Evolutionary conservation across 164 flowering plant species (phyloP).

Genomic region (Stephania yunnanensis): DNA sequence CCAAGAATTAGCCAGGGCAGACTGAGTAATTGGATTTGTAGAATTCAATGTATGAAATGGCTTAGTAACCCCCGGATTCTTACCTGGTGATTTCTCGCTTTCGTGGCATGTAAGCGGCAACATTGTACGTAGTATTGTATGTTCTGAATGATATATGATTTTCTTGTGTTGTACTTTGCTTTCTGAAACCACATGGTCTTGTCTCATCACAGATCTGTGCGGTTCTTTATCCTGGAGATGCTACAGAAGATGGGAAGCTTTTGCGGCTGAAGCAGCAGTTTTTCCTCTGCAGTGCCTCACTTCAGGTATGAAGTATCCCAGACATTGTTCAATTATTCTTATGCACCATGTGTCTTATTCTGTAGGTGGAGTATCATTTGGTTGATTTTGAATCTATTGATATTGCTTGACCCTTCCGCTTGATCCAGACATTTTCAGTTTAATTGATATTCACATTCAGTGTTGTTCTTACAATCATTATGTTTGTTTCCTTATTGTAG

Average conservation of each 20-base stretch:
- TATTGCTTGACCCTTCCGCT: not conserved
- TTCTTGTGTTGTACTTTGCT: not conserved
- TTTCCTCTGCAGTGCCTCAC: conserved; percentile 96
- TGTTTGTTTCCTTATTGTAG: conserved; percentile 33
- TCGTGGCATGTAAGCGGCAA: not conserved
- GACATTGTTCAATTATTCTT: not conserved
- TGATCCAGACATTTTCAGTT: not conserved
- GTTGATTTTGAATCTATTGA: not conserved
- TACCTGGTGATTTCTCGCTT: not conserved
- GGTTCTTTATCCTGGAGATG: conserved; percentile 96
- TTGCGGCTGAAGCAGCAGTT: conserved; percentile 88
- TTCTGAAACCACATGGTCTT: not conserved
- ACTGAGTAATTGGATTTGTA: not conserved
- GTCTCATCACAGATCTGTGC: conserved; percentile 75
- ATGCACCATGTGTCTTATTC: not conserved
- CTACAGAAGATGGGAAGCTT: conserved; percentile 83
- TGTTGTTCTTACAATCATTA: not conserved
- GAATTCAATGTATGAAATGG: not conserved
- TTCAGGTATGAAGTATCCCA: conserved; percentile 84
- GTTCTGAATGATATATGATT: not conserved
- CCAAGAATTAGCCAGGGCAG: not conserved
- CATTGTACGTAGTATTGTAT: not conserved
- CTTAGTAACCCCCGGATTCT: not conserved
- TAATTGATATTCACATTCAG: not conserved
- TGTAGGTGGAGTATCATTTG: not conserved